Conservation (phyloP, 176 grass and related monocot genomes). For the Metroxylon sagu region DNA sequence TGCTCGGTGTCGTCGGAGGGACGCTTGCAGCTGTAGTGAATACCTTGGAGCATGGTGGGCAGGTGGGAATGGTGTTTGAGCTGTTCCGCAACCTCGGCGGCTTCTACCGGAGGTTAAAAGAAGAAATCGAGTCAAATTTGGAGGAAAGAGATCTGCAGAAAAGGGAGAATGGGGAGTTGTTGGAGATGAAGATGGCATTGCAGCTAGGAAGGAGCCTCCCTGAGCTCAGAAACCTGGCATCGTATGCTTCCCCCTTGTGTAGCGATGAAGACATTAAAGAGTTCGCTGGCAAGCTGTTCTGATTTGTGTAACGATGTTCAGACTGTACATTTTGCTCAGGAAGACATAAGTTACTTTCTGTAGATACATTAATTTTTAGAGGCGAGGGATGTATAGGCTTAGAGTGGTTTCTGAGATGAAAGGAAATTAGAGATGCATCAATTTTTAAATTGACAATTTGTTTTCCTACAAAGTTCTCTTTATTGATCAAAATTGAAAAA, state of each 20-base stretch:
- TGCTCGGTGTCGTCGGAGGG: constrained; percentile 1
- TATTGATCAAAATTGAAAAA: no score
- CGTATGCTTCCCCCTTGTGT: constrained; percentile 22
- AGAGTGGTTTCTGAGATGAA: no score
- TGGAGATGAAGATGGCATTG: constrained; percentile 36
- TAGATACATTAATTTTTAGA: constrained; percentile 13
- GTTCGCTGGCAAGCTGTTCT: constrained; percentile 37
- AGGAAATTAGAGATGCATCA: no score
- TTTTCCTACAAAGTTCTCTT: no score
- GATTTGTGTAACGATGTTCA: not conserved
- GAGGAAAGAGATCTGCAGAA: constrained; percentile 23
- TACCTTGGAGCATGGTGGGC: constrained; percentile 44
- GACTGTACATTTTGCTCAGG: not conserved
- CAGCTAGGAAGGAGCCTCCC: constrained; percentile 30
- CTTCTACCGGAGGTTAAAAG: constrained; percentile 37
- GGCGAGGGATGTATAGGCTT: no score
- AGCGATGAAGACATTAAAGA: constrained; percentile 28
- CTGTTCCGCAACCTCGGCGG: constrained; percentile 32
- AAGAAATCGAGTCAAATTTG: constrained; percentile 39
- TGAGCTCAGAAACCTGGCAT: constrained; percentile 22
- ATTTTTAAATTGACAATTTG: no score
- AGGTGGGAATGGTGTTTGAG: constrained; percentile 69
- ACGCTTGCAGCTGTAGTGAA: constrained; percentile 31
- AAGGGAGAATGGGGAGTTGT: constrained; percentile 52
- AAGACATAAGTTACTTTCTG: constrained; percentile 15